A percentile compares a stretch with the other conserved stretches of the same genome.
Conservation (phyloP, 495 filamentous ascomycete genomes). For the Penicillium goetzii region DNA sequence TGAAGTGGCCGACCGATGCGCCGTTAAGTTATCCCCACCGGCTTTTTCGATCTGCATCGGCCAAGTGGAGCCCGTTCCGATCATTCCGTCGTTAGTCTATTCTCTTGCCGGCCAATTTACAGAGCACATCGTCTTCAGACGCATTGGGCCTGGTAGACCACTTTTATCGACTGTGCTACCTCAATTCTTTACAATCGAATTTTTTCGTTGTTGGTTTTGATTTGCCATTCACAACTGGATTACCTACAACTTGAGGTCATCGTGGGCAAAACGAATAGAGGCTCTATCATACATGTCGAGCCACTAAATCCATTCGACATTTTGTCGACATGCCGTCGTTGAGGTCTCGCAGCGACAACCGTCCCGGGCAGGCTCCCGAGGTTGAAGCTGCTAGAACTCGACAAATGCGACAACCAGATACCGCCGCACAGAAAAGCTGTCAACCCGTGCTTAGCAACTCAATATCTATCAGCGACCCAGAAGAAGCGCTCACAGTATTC, state of each 20-base stretch:
- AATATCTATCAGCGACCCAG: neutral
- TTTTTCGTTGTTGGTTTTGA: neutral
- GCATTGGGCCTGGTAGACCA: conserved; percentile 11
- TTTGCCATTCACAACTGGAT: conserved; percentile 1
- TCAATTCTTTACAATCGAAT: neutral
- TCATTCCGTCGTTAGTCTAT: conserved; percentile 14
- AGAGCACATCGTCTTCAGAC: neutral
- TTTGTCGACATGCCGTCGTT: conserved; percentile 27
- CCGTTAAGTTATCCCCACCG: conserved; percentile 18
- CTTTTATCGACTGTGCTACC: neutral
- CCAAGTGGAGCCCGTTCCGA: conserved; percentile 13
- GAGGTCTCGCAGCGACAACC: conserved; percentile 20
- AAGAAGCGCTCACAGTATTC: neutral
- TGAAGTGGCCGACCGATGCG: conserved; percentile 16
- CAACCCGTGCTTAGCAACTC: neutral
- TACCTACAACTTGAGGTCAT: conserved; percentile 1
- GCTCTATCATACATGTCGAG: conserved; percentile 10
- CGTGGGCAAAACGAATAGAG: neutral
- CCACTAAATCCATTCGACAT: neutral
- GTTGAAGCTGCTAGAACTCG: neutral
- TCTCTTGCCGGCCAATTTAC: conserved; percentile 11
- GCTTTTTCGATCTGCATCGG: conserved; percentile 14
- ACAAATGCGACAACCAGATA: neutral
- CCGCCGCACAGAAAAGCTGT: neutral
- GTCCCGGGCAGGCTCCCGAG: conserved; percentile 7